Percentiles rank a stretch among this genome's conserved stretches.
phyloP scores from a whole-genome alignment of 768 basidiomycete species.

The Psilocybe cyanescens region DNA sequence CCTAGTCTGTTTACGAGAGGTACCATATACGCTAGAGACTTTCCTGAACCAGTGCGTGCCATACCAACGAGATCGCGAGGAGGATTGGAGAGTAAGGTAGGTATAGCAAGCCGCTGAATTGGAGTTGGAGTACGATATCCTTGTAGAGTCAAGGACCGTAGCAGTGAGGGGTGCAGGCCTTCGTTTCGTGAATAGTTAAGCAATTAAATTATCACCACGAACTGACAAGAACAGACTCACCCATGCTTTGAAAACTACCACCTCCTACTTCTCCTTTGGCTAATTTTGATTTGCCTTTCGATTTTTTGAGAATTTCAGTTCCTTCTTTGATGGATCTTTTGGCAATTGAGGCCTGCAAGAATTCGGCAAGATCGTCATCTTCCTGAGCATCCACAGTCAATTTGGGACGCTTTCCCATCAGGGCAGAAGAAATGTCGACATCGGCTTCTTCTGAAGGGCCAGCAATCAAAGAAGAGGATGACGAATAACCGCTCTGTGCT shows the following conservation, averaged over 20 bases:
- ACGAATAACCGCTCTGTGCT: slow-evolving; percentile 11
- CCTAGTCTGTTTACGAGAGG: slow-evolving; percentile 88
- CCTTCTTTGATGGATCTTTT: slow-evolving; percentile 79
- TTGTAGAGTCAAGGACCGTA: slow-evolving; percentile 86
- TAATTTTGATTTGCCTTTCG: slow-evolving; percentile 72
- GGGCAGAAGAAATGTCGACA: slow-evolving; percentile 69
- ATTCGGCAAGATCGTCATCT: slow-evolving; percentile 63
- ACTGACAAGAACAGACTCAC: slow-evolving; percentile 45
- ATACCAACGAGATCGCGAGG: slow-evolving; percentile 95
- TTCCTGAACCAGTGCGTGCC: slow-evolving; percentile 98
- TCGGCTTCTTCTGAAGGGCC: slow-evolving; percentile 44
- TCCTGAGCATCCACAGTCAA: slow-evolving; percentile 43
- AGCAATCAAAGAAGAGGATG: slow-evolving; percentile 14
- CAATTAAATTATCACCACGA: neutral
- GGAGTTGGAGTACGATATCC: slow-evolving; percentile 96
- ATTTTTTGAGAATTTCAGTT: slow-evolving; percentile 75
- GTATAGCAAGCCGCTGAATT: slow-evolving; percentile 91
- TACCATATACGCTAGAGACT: slow-evolving; percentile 94
- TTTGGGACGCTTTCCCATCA: slow-evolving; percentile 52
- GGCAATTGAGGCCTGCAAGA: slow-evolving; percentile 70
- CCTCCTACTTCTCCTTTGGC: slow-evolving; percentile 84
- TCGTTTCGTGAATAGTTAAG: neutral
- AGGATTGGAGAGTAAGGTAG: slow-evolving; percentile 79
- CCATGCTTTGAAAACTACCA: slow-evolving; percentile 97
- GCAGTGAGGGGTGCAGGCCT: slow-evolving; percentile 84